These are phyloP conservation scores for Gastrolobium bilobum DNA, from an alignment of 306 rosid species.

Conservation along the genomic window DNA sequence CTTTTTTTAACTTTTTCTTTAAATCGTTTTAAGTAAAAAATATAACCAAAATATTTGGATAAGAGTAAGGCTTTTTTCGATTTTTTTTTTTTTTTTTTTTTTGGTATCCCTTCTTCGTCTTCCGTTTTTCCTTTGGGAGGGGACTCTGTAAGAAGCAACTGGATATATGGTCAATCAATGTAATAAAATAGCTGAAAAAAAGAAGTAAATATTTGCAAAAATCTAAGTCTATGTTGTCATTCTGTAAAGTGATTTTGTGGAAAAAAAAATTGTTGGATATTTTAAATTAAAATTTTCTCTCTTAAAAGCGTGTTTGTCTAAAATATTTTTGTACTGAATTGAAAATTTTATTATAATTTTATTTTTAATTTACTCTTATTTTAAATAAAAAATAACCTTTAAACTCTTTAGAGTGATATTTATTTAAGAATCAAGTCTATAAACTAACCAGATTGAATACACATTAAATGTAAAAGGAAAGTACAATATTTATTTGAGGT, in stretches of 20 bases:
- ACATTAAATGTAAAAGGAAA: not conserved
- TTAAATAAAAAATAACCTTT: too few species aligned
- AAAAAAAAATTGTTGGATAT: too few species aligned
- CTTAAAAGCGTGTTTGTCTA: too few species aligned
- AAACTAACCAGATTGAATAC: too few species aligned
- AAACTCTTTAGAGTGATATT: too few species aligned
- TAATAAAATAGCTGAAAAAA: constrained; percentile 48
- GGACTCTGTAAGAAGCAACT: constrained; percentile 43
- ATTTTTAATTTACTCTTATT: too few species aligned
- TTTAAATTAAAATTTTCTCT: too few species aligned
- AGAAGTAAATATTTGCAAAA: constrained; percentile 44
- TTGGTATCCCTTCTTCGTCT: not conserved
- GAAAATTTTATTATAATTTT: too few species aligned
- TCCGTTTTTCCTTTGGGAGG: constrained; percentile 24
- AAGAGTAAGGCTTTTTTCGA: constrained; percentile 2
- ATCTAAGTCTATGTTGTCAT: not conserved
- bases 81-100: constrained; percentile 4
- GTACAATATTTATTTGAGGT: not conserved
- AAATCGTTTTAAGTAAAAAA: constrained; percentile 39
- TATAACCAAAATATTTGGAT: constrained; percentile 33
- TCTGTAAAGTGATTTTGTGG: too few species aligned
- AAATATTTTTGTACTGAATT: too few species aligned
- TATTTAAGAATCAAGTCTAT: too few species aligned
- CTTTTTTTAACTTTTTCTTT: not conserved
- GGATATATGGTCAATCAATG: constrained; percentile 14